phyloP scores from a whole-genome alignment of 225 moss, liverwort and hornwort species.

The Thuidium tamariscinum region DNA sequence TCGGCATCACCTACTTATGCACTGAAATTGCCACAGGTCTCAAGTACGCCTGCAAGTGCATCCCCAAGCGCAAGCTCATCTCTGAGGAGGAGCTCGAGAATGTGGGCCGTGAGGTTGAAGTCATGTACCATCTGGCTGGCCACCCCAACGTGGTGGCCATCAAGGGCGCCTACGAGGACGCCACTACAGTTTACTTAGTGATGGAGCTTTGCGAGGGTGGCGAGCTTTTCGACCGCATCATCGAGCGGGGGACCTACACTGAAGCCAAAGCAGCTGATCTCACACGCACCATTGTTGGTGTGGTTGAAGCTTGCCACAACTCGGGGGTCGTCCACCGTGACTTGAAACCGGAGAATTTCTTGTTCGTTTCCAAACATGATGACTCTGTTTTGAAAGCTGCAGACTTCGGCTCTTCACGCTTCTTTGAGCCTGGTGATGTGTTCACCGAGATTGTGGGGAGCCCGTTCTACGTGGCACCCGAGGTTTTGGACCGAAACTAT shows the following conservation, averaged over 20 bases:
- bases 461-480: slow-evolving; percentile 82
- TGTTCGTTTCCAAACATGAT: slow-evolving; percentile 58
- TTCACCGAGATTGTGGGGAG: slow-evolving; percentile 86
- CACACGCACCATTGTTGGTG: slow-evolving; percentile 66
- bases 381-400: slow-evolving; percentile 24
- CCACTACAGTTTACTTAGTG: slow-evolving; percentile 52
- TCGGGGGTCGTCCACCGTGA: slow-evolving; percentile 71
- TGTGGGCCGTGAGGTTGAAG: slow-evolving; percentile 67
- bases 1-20: slow-evolving; percentile 76
- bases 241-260: slow-evolving; percentile 70
- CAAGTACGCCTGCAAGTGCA: slow-evolving; percentile 76
- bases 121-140: slow-evolving; percentile 71
- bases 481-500: slow-evolving; percentile 67
- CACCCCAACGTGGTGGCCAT: slow-evolving; percentile 61
- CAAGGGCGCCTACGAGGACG: slow-evolving; percentile 61
- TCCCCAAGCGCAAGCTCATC: slow-evolving; percentile 73
- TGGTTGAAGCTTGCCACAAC: slow-evolving; percentile 45
- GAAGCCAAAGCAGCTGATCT: slow-evolving; percentile 72
- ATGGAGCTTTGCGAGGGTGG: slow-evolving; percentile 92
- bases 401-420: slow-evolving; percentile 27
- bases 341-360: slow-evolving; percentile 82
- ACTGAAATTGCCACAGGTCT: slow-evolving; percentile 64
- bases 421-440: slow-evolving; percentile 53
- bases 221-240: slow-evolving; percentile 86
- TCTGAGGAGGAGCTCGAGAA: slow-evolving; percentile 75